Evolutionary conservation across 352 stramenopile species (phyloP).

Genomic region (Globisporangium middletonii): DNA sequence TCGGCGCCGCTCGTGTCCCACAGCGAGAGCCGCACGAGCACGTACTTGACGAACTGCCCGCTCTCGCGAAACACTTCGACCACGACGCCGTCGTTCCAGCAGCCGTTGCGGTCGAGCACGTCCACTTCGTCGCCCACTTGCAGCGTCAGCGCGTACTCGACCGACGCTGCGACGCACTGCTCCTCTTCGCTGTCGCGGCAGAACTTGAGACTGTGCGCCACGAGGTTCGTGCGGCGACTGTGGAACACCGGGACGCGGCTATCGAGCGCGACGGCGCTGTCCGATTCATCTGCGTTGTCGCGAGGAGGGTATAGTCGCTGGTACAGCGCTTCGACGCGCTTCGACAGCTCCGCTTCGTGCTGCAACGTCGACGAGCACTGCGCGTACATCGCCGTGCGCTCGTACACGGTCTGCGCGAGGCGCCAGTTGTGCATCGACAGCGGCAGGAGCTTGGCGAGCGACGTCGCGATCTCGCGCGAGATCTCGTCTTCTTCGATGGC

Average conservation of each 20-base stretch:
- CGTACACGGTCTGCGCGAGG: conserved; percentile 46
- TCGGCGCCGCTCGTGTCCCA: conserved; percentile 54
- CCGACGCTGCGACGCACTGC: conserved; percentile 42
- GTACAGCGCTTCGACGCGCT: conserved; percentile 56
- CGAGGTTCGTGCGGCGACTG: conserved; percentile 40
- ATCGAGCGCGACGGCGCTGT: conserved; percentile 7
- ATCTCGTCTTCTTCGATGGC: conserved; percentile 78
- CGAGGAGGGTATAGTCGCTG: conserved; percentile 36
- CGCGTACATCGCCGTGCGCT: conserved; percentile 45
- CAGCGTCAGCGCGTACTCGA: conserved; percentile 60
- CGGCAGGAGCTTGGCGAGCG: conserved; percentile 43
- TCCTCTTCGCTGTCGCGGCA: conserved; percentile 15
- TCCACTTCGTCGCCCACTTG: conserved; percentile 64
- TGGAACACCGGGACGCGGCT: conserved; percentile 19
- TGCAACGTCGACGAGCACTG: conserved; percentile 48
- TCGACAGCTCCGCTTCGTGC: conserved; percentile 28
- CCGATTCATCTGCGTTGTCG: conserved; percentile 2
- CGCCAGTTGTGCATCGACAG: conserved; percentile 74
- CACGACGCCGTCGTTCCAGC: conserved; percentile 80
- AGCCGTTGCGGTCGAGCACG: conserved; percentile 69
- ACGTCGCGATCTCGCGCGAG: conserved; percentile 39
- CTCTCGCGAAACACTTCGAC: conserved; percentile 48
- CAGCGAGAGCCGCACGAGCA: conserved; percentile 56
- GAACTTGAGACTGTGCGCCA: conserved; percentile 35
- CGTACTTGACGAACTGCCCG: conserved; percentile 36